These are phyloP conservation scores for Pisolithus tinctorius DNA, from an alignment of 768 basidiomycete genomes.

Conservation along the genomic window DNA sequence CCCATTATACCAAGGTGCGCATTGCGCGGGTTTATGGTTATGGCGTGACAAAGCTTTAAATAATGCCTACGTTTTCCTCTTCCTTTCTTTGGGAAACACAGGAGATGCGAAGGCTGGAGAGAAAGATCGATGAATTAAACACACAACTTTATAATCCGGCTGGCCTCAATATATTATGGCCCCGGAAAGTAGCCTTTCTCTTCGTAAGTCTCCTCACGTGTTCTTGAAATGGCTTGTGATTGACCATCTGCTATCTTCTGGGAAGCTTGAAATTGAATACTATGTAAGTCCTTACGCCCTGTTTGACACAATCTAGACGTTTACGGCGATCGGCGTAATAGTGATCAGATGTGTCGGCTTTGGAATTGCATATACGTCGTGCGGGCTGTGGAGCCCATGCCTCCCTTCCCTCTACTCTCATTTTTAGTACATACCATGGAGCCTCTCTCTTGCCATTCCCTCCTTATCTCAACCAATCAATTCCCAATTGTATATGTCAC, in stretches of 20 bases:
- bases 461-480: no score
- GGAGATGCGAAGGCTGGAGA: constrained; percentile 71
- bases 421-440: no score
- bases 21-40: background rate
- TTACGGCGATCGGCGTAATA: background rate
- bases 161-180: constrained; percentile 85
- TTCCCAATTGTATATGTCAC: no score
- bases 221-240: background rate
- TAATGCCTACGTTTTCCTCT: constrained; percentile 1
- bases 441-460: no score
- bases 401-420: no score
- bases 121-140: constrained; percentile 64
- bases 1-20: constrained; percentile 79
- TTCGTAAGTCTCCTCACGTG: constrained; percentile 60
- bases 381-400: no score
- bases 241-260: background rate
- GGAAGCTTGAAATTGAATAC: constrained; percentile 91
- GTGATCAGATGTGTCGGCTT: background rate
- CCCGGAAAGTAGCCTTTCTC: constrained; percentile 77
- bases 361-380: no score
- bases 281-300: constrained; percentile 51
- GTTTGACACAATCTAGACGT: background rate
- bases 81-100: constrained; percentile 24
- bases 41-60: no score
- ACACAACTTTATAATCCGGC: constrained; percentile 70